These are phyloP conservation scores for Rhodotorula diobovata DNA, from an alignment of 768 basidiomycete species.

Conservation along the genomic window DNA sequence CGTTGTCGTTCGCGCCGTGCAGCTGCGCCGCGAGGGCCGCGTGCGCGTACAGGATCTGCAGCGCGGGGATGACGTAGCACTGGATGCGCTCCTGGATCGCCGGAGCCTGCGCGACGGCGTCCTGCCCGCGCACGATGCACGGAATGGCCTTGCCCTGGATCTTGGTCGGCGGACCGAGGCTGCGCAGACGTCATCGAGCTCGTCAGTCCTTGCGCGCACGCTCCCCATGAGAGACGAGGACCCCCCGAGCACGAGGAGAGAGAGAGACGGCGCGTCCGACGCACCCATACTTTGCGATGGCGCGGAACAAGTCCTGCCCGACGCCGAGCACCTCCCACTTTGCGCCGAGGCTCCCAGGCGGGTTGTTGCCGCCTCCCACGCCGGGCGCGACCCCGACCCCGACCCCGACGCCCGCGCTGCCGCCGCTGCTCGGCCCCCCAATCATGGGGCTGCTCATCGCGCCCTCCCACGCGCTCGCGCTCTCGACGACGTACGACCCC, in stretches of 20 bases:
- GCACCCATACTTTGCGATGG: slow-evolving; percentile 76
- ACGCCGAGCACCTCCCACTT: slow-evolving; percentile 94
- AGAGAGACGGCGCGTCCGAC: not conserved
- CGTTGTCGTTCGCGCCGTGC: slow-evolving; percentile 15
- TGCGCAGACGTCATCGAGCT: not conserved
- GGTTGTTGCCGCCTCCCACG: slow-evolving; percentile 25
- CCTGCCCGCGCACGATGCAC: slow-evolving; percentile 80
- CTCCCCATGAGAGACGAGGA: too few species aligned
- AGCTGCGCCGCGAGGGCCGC: slow-evolving; percentile 15
- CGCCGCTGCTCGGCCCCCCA: slow-evolving; percentile 71
- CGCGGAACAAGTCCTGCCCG: slow-evolving; percentile 78
- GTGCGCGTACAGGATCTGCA: slow-evolving; percentile 63
- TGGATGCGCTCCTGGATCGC: slow-evolving; percentile 98
- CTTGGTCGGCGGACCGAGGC: slow-evolving; percentile 93
- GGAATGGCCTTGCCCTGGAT: slow-evolving; percentile 96
- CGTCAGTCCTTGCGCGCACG: not conserved
- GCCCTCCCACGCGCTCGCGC: slow-evolving; percentile 14
- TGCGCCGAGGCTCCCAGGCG: slow-evolving; percentile 67
- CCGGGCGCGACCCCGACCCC: not conserved
- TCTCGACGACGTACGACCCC: not conserved
- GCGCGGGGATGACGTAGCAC: slow-evolving; percentile 88
- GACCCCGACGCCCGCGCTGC: slow-evolving; percentile 30
- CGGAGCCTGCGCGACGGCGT: slow-evolving; percentile 98
- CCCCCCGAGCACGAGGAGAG: not conserved
- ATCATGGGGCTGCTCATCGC: slow-evolving; percentile 25